Base-by-base conservation (phyloP, 306 rosid genomes). In the Acacia crassicarpa region DNA sequence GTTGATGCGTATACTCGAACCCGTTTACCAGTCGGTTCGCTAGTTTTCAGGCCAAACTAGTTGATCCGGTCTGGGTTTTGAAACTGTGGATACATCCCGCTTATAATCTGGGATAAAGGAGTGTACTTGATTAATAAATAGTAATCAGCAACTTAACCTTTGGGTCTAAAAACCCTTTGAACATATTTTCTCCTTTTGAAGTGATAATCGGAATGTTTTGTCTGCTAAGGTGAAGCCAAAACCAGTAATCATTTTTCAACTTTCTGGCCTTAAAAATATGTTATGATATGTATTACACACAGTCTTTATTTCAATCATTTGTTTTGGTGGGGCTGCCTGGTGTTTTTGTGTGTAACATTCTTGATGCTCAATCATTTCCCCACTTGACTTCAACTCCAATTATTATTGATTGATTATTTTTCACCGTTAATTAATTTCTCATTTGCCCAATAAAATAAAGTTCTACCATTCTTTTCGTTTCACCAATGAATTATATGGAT, bases 301-400 rank as follows among this genome's bases (percentile, higher is more conserved):
- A 8, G 75, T 71, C 58, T 71, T 71, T 23, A 45, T 23, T 44
- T 71, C 87, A 76, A 84, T 84, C 87, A 84, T 83, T 83, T 46
- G 43, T 30, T 71, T 61, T 80, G 82, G 82, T 76, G 84, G 87
- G 87, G 49, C 75, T 46, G 40, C 78, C 67, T 70, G 56, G 56
- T 23, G 75, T 61, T 61, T 61, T 23, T 48, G 9, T 78, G 58
- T 69, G 23, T 72, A 13, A 78, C 67, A 59, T 80, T 70, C 84
- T 77, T 9, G 84, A 20, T 58, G n/a, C 32, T 56, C 81, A 84
- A 84, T 84, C 27, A 80, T 80, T 84, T 75, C 79, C 65, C 82
- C 65, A 56, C 82, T 84, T 80, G 87, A 84, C 87, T 84, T 67
- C 61, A 35, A 56, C 48, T 54, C 43, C 9, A 16, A 9, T 66